Evolutionary conservation across 2,329 filamentous ascomycete genomes (phyloP), one percentile per base, ranked within the genome.

Genomic region (Fusarium sp.): DNA sequence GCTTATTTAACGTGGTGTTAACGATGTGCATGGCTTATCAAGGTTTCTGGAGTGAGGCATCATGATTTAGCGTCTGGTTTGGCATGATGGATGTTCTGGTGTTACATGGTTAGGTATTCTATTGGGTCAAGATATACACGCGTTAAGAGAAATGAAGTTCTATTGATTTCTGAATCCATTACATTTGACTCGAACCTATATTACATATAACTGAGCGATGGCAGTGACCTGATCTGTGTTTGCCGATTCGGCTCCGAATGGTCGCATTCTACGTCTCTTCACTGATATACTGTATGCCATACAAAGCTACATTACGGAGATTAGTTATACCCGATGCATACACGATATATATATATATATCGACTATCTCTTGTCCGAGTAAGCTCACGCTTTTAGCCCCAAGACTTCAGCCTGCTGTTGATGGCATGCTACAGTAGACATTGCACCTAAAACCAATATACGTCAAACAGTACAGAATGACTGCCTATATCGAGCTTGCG

Each of bases 401-500:
- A 35, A 51, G 48, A 22, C 48, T 35, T 33, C n/a, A 51, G 15
- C 18, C 33, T 28, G 20, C 33, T 39, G 26, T 54, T n/a, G 20
- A 39, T n/a, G 20, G 10, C 20, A 18, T 30, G 33, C 20, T 16
- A 9, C 33, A 39, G 24, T 39, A 18, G 9, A 28, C 20, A 39
- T 28, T 54, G 14, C 20, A n/a, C 15, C 33, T 18, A 6, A 8
- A 33, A 26, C 11, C n/a, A 35, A 51, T 10, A 54, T 28, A 28
- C 20, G 11, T n/a, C 15, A 26, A 33, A 35, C 10, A 6, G n/a
- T n/a, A n/a, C 30, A 63, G 35, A 33, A 79, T 80, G 74, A 65
- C 69, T 18, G 66, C 72, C 5, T 81, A 80, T 64, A 65, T 84
- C 48, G 83, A 85, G 70, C 73, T 80, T 13, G 67, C 75, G 2